phyloP scores from a whole-genome alignment of 192 early-diverging fungal species.

The Rhizophagus sp. region DNA sequence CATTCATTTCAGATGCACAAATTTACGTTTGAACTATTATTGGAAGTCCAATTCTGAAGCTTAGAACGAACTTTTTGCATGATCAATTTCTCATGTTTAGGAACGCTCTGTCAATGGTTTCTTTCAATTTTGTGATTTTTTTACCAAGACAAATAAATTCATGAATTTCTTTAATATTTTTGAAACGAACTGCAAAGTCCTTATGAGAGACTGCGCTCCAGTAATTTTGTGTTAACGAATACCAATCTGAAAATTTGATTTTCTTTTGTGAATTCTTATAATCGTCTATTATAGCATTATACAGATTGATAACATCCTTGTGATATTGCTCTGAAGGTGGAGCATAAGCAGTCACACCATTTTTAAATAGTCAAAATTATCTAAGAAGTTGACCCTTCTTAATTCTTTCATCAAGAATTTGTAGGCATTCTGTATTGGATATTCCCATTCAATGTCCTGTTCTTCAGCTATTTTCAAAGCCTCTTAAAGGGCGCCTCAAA shows the following conservation, averaged over 20 bases:
- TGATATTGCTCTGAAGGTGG: slow-evolving; percentile 33
- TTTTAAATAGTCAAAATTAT: slow-evolving; percentile 30
- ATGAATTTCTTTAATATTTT: slow-evolving; percentile 29
- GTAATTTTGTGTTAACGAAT: slow-evolving; percentile 3
- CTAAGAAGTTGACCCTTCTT: slow-evolving; percentile 24
- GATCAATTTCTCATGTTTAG: slow-evolving; percentile 3
- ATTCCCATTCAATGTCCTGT: slow-evolving; percentile 27
- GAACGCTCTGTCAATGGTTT: slow-evolving; percentile 19
- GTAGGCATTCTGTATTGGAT: slow-evolving; percentile 2
- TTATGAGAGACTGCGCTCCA: slow-evolving; percentile 7
- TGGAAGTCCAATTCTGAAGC: background rate
- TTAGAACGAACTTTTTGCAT: background rate
- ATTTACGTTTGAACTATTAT: background rate
- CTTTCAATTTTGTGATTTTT: slow-evolving; percentile 24
- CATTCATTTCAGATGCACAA: background rate
- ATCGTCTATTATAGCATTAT: slow-evolving; percentile 5
- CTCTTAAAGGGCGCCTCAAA: slow-evolving; percentile 14
- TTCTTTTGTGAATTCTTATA: slow-evolving; percentile 26
- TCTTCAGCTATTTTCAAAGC: slow-evolving; percentile 25
- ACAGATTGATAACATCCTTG: slow-evolving; percentile 25
- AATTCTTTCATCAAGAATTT: slow-evolving; percentile 25
- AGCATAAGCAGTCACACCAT: slow-evolving; percentile 28
- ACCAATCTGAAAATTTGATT: slow-evolving; percentile 13
- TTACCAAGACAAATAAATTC: slow-evolving; percentile 30
- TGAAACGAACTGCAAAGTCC: slow-evolving; percentile 28